Evolutionary conservation across 2,329 filamentous ascomycete species (phyloP).

Genomic region (Zymoseptoria brevis): DNA sequence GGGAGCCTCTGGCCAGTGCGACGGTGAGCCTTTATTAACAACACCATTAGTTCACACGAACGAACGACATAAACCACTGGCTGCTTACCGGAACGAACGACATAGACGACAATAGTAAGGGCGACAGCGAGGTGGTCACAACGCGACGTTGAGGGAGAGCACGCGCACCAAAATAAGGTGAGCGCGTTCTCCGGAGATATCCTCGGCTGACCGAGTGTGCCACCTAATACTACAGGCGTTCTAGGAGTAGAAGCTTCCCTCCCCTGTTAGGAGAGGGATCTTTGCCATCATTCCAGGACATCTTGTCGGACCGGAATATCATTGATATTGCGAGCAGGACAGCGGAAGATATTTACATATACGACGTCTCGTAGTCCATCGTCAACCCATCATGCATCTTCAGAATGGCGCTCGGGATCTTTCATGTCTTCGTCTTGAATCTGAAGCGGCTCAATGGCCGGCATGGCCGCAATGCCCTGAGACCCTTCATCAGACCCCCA

Average conservation of each 20-base stretch:
- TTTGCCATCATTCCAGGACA: neutral
- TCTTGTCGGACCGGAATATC: neutral
- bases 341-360: neutral
- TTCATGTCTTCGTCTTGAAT: neutral
- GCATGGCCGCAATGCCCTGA: neutral
- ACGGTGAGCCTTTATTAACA: no score
- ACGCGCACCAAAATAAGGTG: no score
- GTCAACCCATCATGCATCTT: neutral
- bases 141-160: no score
- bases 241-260: neutral
- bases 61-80: no score
- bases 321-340: neutral
- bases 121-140: no score
- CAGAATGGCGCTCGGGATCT: neutral
- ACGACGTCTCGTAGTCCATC: neutral
- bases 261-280: neutral
- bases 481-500: neutral
- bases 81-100: no score
- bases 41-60: no score
- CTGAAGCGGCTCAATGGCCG: neutral
- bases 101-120: no score
- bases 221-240: no score
- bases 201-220: no score
- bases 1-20: no score
- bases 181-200: no score